phyloP scores from a whole-genome alignment of 345 rosid genomes.

The Salix viminalis region DNA sequence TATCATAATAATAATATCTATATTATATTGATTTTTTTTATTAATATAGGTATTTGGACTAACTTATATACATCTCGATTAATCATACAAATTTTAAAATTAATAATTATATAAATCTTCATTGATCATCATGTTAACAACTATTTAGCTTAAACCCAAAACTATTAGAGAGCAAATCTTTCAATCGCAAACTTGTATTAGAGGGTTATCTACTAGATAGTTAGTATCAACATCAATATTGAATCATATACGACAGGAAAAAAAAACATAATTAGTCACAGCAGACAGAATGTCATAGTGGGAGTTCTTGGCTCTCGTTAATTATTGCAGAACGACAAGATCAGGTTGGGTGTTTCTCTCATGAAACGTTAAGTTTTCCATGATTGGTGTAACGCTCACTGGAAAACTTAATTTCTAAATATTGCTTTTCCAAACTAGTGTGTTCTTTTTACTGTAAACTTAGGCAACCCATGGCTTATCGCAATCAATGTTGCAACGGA shows the following conservation, averaged over 20 bases:
- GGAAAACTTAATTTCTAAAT: not conserved
- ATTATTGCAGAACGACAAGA: not conserved
- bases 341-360: slow-evolving; percentile 16
- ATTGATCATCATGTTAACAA: too few species aligned
- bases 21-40: too few species aligned
- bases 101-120: too few species aligned
- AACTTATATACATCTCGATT: too few species aligned
- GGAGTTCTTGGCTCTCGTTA: not conserved
- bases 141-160: fast-evolving
- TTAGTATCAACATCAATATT: not conserved
- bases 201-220: too few species aligned
- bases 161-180: too few species aligned
- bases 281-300: not conserved
- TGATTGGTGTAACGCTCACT: not conserved
- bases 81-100: too few species aligned
- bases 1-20: too few species aligned
- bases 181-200: too few species aligned
- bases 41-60: fast-evolving
- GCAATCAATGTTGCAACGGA: not conserved
- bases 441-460: not conserved
- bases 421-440: not conserved
- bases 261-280: not conserved
- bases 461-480: not conserved
- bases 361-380: not conserved
- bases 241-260: not conserved